Conservation (phyloP, 2,329 filamentous ascomycete genomes). For the Alternaria atra region DNA sequence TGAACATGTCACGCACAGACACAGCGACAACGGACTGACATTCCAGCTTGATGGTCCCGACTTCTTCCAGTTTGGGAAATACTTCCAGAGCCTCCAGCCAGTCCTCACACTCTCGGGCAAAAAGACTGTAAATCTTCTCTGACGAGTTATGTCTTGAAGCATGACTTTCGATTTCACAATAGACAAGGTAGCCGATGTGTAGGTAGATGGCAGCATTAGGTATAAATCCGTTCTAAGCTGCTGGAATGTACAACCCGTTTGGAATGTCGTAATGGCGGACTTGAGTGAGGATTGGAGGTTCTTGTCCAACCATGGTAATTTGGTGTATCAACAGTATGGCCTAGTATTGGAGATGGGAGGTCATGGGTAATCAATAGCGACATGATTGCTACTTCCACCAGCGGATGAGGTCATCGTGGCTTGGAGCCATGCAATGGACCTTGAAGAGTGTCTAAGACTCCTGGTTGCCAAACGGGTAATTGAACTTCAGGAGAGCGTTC, state of each 20-base stretch:
- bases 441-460: constrained; percentile 22
- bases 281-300: background rate
- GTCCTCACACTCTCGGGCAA: background rate
- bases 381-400: too few species aligned
- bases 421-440: background rate
- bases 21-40: background rate
- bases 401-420: too few species aligned
- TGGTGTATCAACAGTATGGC: background rate
- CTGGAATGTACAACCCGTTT: background rate
- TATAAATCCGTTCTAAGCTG: background rate
- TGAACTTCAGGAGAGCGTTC: constrained; percentile 94
- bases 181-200: background rate
- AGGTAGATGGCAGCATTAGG: background rate
- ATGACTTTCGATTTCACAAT: too few species aligned
- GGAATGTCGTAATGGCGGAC: background rate
- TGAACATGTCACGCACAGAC: too few species aligned
- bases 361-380: too few species aligned
- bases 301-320: background rate
- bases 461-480: constrained; percentile 85
- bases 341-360: too few species aligned
- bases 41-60: background rate
- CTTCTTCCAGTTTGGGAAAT: background rate
- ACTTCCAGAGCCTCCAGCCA: background rate
- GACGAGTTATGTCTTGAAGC: background rate
- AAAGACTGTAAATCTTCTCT: background rate